Evolutionary conservation across 2,329 filamentous ascomycete species (phyloP).

Genomic region (Aspergillus caelatus): DNA sequence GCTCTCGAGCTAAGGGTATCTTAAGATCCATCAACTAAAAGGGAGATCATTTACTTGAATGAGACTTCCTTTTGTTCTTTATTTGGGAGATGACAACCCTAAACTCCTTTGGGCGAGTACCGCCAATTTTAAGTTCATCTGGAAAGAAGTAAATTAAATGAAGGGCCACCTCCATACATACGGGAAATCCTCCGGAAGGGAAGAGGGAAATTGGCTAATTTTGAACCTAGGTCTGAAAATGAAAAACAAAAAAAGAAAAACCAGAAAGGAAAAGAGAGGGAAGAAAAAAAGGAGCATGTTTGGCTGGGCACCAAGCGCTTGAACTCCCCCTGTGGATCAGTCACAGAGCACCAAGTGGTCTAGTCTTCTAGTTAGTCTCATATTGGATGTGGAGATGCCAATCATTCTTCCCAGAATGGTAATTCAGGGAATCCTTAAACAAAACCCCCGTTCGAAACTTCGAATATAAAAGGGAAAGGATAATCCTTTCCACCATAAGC

Average conservation of each 20-base stretch:
- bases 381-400: conserved; percentile 9
- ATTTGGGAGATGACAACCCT: background rate
- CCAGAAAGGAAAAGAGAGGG: background rate
- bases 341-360: conserved; percentile 14
- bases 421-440: background rate
- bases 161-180: background rate
- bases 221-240: background rate
- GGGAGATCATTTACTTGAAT: background rate
- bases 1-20: conserved; percentile 8
- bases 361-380: conserved; percentile 2
- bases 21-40: conserved; percentile 7
- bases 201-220: background rate
- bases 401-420: conserved; percentile 4
- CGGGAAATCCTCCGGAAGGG: background rate
- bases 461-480: background rate
- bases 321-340: conserved; percentile 10
- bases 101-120: background rate
- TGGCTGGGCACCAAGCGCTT: background rate
- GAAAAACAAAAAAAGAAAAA: background rate
- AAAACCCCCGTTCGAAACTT: background rate
- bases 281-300: background rate
- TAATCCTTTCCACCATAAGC: background rate
- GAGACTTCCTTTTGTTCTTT: background rate
- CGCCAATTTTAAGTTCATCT: background rate
- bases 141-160: background rate